Evolutionary conservation across 805 yeast genomes (phyloP).

Genomic region (Pichia gijzeniarum): DNA sequence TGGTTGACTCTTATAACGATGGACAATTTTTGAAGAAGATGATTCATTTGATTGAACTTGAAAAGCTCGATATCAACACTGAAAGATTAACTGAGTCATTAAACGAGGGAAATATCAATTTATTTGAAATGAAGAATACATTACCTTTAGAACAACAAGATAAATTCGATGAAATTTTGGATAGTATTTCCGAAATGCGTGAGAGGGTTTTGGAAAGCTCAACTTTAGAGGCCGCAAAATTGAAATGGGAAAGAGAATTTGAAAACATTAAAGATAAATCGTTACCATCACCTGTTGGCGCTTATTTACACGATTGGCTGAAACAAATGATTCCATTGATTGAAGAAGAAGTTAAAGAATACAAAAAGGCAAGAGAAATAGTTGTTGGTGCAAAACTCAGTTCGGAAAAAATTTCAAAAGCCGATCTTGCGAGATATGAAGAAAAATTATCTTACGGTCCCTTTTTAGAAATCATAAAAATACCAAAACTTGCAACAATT

Average conservation of each 20-base stretch:
- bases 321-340: slow-evolving; percentile 64
- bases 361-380: slow-evolving; percentile 38
- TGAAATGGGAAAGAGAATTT: slow-evolving; percentile 81
- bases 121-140: slow-evolving; percentile 56
- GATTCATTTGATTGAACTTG: slow-evolving; percentile 18
- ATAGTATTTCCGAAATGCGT: slow-evolving; percentile 65
- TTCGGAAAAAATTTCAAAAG: slow-evolving; percentile 20
- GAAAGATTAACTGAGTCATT: slow-evolving; percentile 10
- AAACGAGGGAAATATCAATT: slow-evolving; percentile 37
- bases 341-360: slow-evolving; percentile 53
- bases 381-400: slow-evolving; percentile 4
- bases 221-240: slow-evolving; percentile 79
- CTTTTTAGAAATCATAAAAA: slow-evolving; percentile 59
- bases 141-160: slow-evolving; percentile 43
- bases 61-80: slow-evolving; percentile 19
- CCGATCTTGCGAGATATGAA: slow-evolving; percentile 13
- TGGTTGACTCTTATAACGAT: slow-evolving; percentile 27
- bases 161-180: slow-evolving; percentile 60
- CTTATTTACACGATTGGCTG: slow-evolving; percentile 81
- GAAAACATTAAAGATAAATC: slow-evolving; percentile 40
- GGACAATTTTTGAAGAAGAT: slow-evolving; percentile 21
- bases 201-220: slow-evolving; percentile 70
- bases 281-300: slow-evolving; percentile 57
- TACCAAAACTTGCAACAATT: slow-evolving; percentile 77
- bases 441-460: slow-evolving; percentile 65